Conservation (phyloP, 1,284 basidiomycete genomes). For the Schizopora paradoxa region DNA sequence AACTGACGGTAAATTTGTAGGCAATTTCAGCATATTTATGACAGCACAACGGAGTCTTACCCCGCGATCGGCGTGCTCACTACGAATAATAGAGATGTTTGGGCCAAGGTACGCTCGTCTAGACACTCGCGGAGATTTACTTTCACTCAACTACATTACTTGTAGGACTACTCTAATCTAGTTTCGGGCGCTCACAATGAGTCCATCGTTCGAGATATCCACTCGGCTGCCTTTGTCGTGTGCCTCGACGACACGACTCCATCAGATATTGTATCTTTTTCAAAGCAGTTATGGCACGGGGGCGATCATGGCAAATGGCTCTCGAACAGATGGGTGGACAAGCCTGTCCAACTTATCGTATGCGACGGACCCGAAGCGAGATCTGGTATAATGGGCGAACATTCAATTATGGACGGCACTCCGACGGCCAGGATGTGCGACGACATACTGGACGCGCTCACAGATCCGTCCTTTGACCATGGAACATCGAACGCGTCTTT, state of each 20-base stretch:
- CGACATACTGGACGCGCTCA: slow-evolving; percentile 62
- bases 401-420: slow-evolving; percentile 87
- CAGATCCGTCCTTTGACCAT: slow-evolving; percentile 52
- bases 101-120: slow-evolving; percentile 60
- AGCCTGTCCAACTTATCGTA: slow-evolving; percentile 78
- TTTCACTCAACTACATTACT: slow-evolving; percentile 10
- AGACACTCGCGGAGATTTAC: not conserved
- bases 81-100: slow-evolving; percentile 74
- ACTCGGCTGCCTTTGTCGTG: slow-evolving; percentile 78
- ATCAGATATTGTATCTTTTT: slow-evolving; percentile 48
- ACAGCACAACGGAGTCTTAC: slow-evolving; percentile 53
- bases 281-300: slow-evolving; percentile 72
- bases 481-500: slow-evolving; percentile 31
- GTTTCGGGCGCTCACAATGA: slow-evolving; percentile 54
- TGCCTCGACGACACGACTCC: slow-evolving; percentile 67
- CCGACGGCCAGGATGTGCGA: slow-evolving; percentile 66
- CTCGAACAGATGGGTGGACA: slow-evolving; percentile 77
- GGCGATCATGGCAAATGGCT: slow-evolving; percentile 31
- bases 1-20: slow-evolving; percentile 30
- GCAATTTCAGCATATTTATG: slow-evolving; percentile 72
- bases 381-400: slow-evolving; percentile 87
- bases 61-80: slow-evolving; percentile 76
- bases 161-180: slow-evolving; percentile 60
- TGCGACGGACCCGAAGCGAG: slow-evolving; percentile 75
- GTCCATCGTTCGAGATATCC: slow-evolving; percentile 63